Percentiles rank a stretch among this genome's conserved stretches.
These are phyloP conservation scores for Globisporangium heterothallicum DNA, from an alignment of 352 stramenopile genomes.

Conservation along the genomic window DNA sequence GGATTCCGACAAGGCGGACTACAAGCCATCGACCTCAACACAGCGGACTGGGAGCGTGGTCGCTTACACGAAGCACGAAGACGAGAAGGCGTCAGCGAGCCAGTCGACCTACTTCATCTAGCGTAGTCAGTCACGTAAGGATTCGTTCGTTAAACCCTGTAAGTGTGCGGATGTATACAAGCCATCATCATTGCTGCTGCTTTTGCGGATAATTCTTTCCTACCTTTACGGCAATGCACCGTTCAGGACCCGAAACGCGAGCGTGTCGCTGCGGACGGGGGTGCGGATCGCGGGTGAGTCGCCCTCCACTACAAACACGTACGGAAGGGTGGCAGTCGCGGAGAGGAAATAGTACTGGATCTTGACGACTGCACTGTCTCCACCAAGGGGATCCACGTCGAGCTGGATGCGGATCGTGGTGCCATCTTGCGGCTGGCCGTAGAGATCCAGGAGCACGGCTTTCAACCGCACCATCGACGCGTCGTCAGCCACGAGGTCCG, in stretches of 20 bases:
- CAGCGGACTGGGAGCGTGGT: not conserved
- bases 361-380: not conserved
- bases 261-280: not conserved
- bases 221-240: not conserved
- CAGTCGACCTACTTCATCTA: too few relatives aligned
- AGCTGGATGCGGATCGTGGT: not conserved
- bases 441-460: conserved; percentile 2
- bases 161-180: too few relatives aligned
- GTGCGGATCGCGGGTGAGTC: not conserved
- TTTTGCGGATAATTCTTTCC: too few relatives aligned
- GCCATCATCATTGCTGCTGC: too few relatives aligned
- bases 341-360: not conserved
- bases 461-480: not conserved
- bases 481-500: not conserved
- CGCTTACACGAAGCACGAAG: not conserved
- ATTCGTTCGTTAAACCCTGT: too few relatives aligned
- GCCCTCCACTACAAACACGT: not conserved
- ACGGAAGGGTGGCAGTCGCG: not conserved
- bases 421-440: not conserved
- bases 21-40: not conserved
- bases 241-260: not conserved
- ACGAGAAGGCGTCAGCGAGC: too few relatives aligned
- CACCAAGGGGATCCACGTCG: not conserved
- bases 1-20: not conserved
- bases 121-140: too few relatives aligned